A percentile compares a stretch with the other conserved stretches of the same genome.
Evolutionary conservation across 306 rosid genomes (phyloP).

Genomic region (Ceratonia siliqua): DNA sequence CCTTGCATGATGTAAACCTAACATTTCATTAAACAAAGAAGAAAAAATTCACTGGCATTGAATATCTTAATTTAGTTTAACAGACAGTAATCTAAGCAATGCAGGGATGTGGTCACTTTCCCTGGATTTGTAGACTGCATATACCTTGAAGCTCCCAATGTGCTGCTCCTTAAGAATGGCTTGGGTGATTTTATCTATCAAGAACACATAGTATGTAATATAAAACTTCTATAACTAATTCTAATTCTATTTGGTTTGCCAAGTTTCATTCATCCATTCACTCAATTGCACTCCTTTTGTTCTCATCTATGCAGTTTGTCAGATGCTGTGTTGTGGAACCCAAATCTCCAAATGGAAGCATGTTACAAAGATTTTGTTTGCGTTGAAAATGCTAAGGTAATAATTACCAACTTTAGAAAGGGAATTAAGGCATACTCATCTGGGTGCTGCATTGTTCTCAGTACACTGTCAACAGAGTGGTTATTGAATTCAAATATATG

Average conservation of each 20-base stretch:
- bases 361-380: conserved; percentile 92
- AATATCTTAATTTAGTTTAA: conserved; percentile 23
- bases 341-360: conserved; percentile 84
- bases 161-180: conserved; percentile 82
- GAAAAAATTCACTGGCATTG: conserved; percentile 14
- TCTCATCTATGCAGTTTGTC: conserved; percentile 66
- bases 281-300: conserved; percentile 28
- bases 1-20: conserved; percentile 10
- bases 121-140: conserved; percentile 97
- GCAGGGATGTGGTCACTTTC: conserved; percentile 80
- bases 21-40: conserved; percentile 18
- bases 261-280: background rate
- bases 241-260: conserved; percentile 24
- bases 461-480: background rate
- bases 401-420: conserved; percentile 21
- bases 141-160: conserved; percentile 70
- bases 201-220: conserved; percentile 65
- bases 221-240: conserved; percentile 18
- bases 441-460: conserved; percentile 19
- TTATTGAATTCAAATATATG: background rate
- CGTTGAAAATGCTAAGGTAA: conserved; percentile 93
- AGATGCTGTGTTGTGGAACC: conserved; percentile 93
- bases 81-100: conserved; percentile 27
- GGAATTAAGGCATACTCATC: conserved; percentile 5
- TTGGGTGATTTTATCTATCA: conserved; percentile 76